These are phyloP conservation scores for Suillus variegatus DNA, from an alignment of 768 basidiomycete species.

Conservation along the genomic window DNA sequence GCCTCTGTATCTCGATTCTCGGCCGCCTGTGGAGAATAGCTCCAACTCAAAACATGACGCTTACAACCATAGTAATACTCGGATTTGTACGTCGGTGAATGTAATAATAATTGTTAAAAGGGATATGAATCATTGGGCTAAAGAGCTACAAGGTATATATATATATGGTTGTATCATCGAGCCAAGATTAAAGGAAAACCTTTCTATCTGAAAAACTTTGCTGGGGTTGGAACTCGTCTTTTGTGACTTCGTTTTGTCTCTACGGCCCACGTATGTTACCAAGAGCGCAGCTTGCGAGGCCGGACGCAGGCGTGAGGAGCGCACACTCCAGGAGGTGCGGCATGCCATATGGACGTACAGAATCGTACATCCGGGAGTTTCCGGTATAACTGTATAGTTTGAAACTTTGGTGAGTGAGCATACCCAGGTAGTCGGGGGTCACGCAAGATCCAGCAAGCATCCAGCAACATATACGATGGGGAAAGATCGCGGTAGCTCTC, in stretches of 20 bases:
- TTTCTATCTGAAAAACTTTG: background rate
- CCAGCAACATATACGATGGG: constrained; percentile 2
- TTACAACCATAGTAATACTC: background rate
- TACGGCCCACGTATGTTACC: background rate
- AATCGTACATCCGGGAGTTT: background rate
- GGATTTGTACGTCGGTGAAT: background rate
- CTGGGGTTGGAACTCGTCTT: background rate
- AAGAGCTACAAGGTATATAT: background rate
- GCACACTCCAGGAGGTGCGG: background rate
- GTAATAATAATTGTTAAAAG: background rate
- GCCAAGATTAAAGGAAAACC: background rate
- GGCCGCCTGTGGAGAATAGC: background rate
- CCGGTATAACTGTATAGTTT: constrained; percentile 4
- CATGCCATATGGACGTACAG: too few species aligned
- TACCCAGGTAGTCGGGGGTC: background rate
- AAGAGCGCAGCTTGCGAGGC: background rate
- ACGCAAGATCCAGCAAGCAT: background rate
- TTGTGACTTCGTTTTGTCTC: background rate
- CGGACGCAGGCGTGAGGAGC: background rate
- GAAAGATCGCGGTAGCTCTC: constrained; percentile 7
- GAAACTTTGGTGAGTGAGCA: constrained; percentile 1
- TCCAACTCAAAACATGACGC: background rate
- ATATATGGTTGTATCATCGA: background rate
- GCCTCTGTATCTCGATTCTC: background rate
- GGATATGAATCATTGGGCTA: background rate